A percentile compares a stretch with the other conserved stretches of the same genome.
Evolutionary conservation across 192 early-diverging fungal genomes (phyloP).

Genomic region (Neocallimastix lanati): DNA sequence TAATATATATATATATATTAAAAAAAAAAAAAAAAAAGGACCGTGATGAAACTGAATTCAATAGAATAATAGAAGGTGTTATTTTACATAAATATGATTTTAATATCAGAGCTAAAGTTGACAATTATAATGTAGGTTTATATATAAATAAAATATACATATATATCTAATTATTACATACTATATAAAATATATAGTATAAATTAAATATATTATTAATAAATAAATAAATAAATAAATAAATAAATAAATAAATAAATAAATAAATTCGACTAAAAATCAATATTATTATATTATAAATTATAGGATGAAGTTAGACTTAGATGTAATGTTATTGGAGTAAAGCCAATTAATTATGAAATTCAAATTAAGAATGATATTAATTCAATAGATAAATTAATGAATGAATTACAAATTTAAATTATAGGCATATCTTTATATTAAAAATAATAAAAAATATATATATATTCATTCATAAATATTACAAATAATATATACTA

Average conservation of each 20-base stretch:
- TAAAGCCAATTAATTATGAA: neutral
- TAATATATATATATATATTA: no score
- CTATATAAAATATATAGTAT: no score
- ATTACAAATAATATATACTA: no score
- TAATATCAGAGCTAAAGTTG: slow-evolving; percentile 57
- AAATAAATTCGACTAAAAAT: no score
- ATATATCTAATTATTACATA: neutral
- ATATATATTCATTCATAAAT: no score
- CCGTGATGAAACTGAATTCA: slow-evolving; percentile 25
- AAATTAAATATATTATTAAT: neutral
- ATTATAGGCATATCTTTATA: no score
- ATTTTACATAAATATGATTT: slow-evolving; percentile 54
- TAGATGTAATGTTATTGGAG: neutral
- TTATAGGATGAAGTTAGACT: neutral
- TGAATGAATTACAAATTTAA: neutral
- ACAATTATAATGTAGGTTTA: slow-evolving; percentile 54
- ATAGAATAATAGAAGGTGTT: slow-evolving; percentile 22
- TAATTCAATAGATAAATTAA: neutral
- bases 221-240: neutral
- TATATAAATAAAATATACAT: neutral
- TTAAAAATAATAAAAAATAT: no score
- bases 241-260: no score
- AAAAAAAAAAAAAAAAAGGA: slow-evolving; percentile 4
- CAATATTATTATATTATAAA: neutral
- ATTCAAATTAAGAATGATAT: neutral